Evolutionary conservation across 306 rosid species (phyloP).

Genomic region (Quillaja saponaria): DNA sequence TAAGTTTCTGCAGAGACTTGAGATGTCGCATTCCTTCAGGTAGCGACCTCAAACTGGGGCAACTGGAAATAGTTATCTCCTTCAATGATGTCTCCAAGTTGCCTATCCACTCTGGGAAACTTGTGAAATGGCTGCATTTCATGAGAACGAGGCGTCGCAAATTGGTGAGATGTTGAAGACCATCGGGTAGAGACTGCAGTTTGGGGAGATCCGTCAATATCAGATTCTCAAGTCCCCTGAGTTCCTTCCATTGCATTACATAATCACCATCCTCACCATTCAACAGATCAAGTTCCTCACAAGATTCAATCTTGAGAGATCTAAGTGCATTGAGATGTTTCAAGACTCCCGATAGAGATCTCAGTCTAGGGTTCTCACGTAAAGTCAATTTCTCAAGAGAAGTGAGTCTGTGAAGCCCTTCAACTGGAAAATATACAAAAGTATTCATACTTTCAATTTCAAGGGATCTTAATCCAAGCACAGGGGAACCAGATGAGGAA

Average conservation of each 20-base stretch:
- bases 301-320: fast-evolving
- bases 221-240: neutral
- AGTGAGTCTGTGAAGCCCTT: too few relatives aligned
- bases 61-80: fast-evolving
- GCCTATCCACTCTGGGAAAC: neutral
- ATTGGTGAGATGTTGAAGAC: constrained; percentile 4
- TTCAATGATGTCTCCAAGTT: neutral
- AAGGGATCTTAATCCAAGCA: too few relatives aligned
- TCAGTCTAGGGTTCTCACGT: too few relatives aligned
- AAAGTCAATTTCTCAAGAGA: too few relatives aligned
- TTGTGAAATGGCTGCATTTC: neutral
- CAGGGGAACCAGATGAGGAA: too few relatives aligned
- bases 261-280: constrained; percentile 12
- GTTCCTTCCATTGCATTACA: constrained; percentile 12
- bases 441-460: too few relatives aligned
- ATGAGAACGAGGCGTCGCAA: fast-evolving
- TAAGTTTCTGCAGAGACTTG: neutral
- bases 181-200: neutral
- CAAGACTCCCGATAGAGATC: neutral
- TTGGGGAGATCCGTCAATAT: fast-evolving
- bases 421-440: too few relatives aligned
- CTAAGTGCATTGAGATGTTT: constrained; percentile 7
- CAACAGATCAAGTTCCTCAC: neutral
- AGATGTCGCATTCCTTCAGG: neutral
- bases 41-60: neutral